Evolutionary conservation across 192 early-diverging fungal genomes (phyloP).

Genomic region (Geranomyces michiganensis): DNA sequence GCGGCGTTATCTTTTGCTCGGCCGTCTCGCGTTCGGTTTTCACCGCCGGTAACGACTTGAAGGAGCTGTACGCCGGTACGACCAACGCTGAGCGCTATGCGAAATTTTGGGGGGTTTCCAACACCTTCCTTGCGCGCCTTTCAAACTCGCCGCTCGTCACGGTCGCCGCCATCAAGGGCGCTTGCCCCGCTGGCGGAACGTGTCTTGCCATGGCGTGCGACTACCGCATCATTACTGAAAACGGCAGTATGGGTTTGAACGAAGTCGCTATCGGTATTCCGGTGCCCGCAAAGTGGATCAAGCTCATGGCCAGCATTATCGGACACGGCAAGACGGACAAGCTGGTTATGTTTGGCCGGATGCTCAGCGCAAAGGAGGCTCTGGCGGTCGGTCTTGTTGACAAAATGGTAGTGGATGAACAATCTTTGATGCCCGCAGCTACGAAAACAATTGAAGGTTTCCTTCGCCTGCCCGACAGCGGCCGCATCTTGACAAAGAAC

Average conservation of each 20-base stretch:
- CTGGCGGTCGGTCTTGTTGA: constrained; percentile 47
- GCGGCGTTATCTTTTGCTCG: constrained; percentile 47
- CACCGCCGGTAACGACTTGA: constrained; percentile 56
- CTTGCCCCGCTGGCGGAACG: constrained; percentile 52
- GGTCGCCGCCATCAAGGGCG: constrained; percentile 47
- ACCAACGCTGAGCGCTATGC: constrained; percentile 45
- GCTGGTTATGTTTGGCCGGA: constrained; percentile 33
- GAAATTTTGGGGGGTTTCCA: constrained; percentile 47
- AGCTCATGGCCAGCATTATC: constrained; percentile 40
- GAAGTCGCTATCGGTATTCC: constrained; percentile 45
- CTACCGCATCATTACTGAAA: constrained; percentile 44
- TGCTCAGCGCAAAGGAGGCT: constrained; percentile 46
- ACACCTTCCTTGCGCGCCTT: constrained; percentile 46
- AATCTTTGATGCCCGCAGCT: constrained; percentile 39
- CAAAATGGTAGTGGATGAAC: constrained; percentile 39
- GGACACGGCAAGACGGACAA: constrained; percentile 42
- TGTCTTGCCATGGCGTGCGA: constrained; percentile 46
- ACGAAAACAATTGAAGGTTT: constrained; percentile 30
- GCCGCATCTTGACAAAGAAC: constrained; percentile 42
- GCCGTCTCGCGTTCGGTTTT: constrained; percentile 46
- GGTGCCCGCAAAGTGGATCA: constrained; percentile 49
- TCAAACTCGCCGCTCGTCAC: constrained; percentile 38
- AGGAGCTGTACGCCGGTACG: constrained; percentile 42
- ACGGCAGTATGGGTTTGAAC: constrained; percentile 39
- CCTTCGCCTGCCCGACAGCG: constrained; percentile 43